Percentiles rank a stretch among this genome's conserved stretches.
These are phyloP conservation scores for Vigna hirtella DNA, from an alignment of 306 rosid genomes.

Conservation along the genomic window DNA sequence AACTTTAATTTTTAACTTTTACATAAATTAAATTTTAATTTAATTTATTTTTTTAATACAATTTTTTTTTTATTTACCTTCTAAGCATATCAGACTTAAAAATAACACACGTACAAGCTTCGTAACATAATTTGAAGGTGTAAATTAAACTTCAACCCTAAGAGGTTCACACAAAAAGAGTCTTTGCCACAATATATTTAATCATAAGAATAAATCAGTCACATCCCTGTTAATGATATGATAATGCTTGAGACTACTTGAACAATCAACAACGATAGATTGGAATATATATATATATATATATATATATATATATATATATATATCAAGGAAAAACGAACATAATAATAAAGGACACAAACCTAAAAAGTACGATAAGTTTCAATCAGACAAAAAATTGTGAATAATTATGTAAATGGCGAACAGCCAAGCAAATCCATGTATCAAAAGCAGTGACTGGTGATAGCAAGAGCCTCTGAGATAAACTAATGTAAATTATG, in stretches of 20 bases:
- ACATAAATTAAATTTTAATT: too few relatives aligned
- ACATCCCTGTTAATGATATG: not conserved
- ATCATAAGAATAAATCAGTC: conserved; percentile 2
- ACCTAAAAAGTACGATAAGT: conserved; percentile 6
- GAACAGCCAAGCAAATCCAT: conserved; percentile 38
- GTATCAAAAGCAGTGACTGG: not conserved
- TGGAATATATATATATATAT: not conserved
- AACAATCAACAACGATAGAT: not conserved
- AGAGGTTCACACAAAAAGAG: not conserved
- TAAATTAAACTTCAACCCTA: not conserved
- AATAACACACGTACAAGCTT: too few relatives aligned
- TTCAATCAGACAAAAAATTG: conserved; percentile 7
- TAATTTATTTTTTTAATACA: too few relatives aligned
- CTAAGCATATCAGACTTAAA: too few relatives aligned
- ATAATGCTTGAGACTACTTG: conserved; percentile 20
- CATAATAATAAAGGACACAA: not conserved
- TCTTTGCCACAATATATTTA: not conserved
- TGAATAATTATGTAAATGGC: conserved; percentile 9
- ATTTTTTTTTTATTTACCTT: too few relatives aligned
- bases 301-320: too few relatives aligned
- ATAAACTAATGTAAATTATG: not conserved
- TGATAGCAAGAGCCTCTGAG: conserved; percentile 1
- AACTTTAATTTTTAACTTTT: too few relatives aligned
- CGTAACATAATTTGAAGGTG: not conserved
- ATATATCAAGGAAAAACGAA: not conserved